Evolutionary conservation across 768 basidiomycete genomes (phyloP).

Genomic region (Trametopsis cervina): DNA sequence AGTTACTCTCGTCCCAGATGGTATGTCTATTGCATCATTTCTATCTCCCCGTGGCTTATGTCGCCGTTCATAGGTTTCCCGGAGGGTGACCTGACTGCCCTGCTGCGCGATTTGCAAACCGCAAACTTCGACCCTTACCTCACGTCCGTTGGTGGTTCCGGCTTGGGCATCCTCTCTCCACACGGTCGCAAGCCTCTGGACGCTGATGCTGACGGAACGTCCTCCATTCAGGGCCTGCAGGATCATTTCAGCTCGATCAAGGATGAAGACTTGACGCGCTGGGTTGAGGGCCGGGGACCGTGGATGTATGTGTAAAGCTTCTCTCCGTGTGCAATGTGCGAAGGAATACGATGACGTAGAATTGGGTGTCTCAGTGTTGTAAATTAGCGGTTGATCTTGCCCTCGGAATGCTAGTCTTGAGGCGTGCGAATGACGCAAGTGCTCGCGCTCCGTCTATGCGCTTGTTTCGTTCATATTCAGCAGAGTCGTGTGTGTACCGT

Average conservation of each 20-base stretch:
- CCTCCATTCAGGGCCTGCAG: constrained; percentile 18
- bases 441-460: no score
- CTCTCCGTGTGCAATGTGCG: background rate
- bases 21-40: constrained; percentile 36
- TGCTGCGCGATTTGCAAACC: constrained; percentile 52
- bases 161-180: constrained; percentile 78
- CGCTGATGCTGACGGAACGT: constrained; percentile 17
- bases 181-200: constrained; percentile 4
- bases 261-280: constrained; percentile 38
- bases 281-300: constrained; percentile 47
- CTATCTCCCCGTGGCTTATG: no score
- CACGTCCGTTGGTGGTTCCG: constrained; percentile 90
- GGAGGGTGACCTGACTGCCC: constrained; percentile 44
- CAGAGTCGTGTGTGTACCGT: no score
- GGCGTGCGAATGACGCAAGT: no score
- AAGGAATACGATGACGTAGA: no score
- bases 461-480: no score
- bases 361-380: no score
- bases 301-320: constrained; percentile 55
- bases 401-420: no score
- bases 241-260: constrained; percentile 37
- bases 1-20: constrained; percentile 90
- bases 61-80: constrained; percentile 56
- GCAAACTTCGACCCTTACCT: constrained; percentile 78
- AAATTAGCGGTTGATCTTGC: no score